Evolutionary conservation across 2,329 filamentous ascomycete species (phyloP).

Genomic region (Sporothrix protearum): DNA sequence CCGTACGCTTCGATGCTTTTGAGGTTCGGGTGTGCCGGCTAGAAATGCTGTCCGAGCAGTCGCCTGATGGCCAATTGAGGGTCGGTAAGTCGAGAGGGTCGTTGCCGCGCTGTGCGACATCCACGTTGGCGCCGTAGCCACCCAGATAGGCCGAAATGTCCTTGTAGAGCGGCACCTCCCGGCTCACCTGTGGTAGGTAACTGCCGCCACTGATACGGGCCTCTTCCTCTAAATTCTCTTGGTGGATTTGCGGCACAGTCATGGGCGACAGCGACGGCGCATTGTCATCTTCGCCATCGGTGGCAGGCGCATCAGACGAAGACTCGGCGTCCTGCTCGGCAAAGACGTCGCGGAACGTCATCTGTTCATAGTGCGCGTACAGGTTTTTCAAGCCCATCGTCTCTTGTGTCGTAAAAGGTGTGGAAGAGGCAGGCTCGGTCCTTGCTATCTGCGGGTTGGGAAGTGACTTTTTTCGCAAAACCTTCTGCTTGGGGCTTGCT

Average conservation of each 20-base stretch:
- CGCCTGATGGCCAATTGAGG: constrained; percentile 35
- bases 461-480: background rate
- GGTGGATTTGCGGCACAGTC: background rate
- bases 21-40: constrained; percentile 55
- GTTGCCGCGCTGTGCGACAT: background rate
- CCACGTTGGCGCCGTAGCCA: constrained; percentile 15
- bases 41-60: constrained; percentile 51
- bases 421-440: background rate
- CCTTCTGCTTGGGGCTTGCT: constrained; percentile 1
- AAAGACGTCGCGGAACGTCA: constrained; percentile 47
- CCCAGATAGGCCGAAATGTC: constrained; percentile 21
- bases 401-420: constrained; percentile 23
- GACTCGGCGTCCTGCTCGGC: constrained; percentile 25
- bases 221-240: background rate
- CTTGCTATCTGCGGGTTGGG: background rate
- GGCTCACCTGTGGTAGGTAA: background rate
- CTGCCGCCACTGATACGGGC: background rate
- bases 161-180: constrained; percentile 9
- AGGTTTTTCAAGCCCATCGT: constrained; percentile 45
- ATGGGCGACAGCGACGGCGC: background rate
- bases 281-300: background rate
- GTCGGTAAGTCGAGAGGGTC: constrained; percentile 30
- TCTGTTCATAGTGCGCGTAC: constrained; percentile 58
- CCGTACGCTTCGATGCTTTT: constrained; percentile 49
- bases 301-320: background rate